Evolutionary conservation across 139 green algal species (phyloP).

Genomic region (Chlorella sp.): DNA sequence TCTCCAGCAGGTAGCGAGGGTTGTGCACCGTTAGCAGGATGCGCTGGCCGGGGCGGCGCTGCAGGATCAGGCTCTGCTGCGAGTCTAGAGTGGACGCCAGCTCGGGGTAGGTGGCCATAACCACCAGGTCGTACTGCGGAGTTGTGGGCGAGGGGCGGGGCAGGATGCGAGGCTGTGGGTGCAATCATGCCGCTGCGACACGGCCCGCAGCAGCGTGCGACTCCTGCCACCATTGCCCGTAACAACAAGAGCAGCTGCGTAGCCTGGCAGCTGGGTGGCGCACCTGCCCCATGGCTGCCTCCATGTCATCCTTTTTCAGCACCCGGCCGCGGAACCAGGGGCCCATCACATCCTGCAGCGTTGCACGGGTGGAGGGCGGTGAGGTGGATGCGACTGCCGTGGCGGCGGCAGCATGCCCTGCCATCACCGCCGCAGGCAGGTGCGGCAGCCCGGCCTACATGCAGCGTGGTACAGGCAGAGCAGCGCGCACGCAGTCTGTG

Average conservation of each 20-base stretch:
- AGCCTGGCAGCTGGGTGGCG: neutral
- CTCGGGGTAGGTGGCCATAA: constrained; percentile 8
- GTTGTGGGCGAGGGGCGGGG: neutral
- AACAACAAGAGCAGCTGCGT: too few species aligned
- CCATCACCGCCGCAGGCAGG: too few species aligned
- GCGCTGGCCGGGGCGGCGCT: neutral
- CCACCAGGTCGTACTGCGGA: neutral
- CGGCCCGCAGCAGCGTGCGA: too few species aligned
- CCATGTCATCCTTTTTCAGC: neutral
- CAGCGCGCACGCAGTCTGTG: too few species aligned
- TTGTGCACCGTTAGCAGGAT: constrained; percentile 9
- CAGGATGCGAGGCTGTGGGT: neutral
- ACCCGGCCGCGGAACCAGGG: neutral
- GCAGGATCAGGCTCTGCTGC: neutral
- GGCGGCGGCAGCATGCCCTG: neutral
- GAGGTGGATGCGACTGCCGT: neutral
- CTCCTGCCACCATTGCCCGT: too few species aligned
- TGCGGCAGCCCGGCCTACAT: too few species aligned
- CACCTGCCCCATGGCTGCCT: neutral
- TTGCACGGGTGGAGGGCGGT: too few species aligned
- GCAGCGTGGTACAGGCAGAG: too few species aligned
- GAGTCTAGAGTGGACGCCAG: neutral
- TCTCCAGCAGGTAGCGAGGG: neutral
- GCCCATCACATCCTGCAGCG: neutral
- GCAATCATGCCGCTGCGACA: neutral